Percentiles rank a stretch among this genome's conserved stretches.
These are phyloP conservation scores for Sporobolomyces phaffii DNA, from an alignment of 768 basidiomycete species.

Conservation along the genomic window DNA sequence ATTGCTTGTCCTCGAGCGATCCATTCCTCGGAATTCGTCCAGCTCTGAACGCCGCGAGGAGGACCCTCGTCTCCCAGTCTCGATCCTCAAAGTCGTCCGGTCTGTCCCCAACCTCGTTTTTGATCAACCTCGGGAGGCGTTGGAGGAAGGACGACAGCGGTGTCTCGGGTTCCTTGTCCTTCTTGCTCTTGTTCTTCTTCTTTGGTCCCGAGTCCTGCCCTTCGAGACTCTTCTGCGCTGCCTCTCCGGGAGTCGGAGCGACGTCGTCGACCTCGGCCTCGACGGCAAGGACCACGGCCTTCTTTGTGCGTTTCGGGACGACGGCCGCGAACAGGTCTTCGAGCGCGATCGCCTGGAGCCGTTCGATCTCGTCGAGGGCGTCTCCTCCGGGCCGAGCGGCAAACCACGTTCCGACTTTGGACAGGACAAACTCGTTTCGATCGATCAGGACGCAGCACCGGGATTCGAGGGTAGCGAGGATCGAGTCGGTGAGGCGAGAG, in stretches of 20 bases:
- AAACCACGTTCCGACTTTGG: slow-evolving; percentile 11
- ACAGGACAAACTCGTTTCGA: slow-evolving; percentile 3
- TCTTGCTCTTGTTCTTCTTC: not conserved
- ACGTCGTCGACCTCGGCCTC: not conserved
- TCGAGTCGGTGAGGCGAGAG: slow-evolving; percentile 60
- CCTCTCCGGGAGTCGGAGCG: not conserved
- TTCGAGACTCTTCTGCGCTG: not conserved
- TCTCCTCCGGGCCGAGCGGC: not conserved
- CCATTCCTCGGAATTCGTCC: slow-evolving; percentile 13
- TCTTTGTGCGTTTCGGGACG: slow-evolving; percentile 1
- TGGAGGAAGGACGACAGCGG: slow-evolving; percentile 17
- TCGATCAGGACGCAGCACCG: slow-evolving; percentile 26
- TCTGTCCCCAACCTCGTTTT: slow-evolving; percentile 25
- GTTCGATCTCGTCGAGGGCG: slow-evolving; percentile 26
- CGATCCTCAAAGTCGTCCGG: not conserved
- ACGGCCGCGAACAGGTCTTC: slow-evolving; percentile 11
- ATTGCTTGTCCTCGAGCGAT: slow-evolving; percentile 13
- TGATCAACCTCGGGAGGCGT: slow-evolving; percentile 24
- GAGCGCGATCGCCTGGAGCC: slow-evolving; percentile 14
- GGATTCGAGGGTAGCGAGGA: slow-evolving; percentile 37
- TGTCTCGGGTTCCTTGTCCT: not conserved
- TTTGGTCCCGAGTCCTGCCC: not conserved
- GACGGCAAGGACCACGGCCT: not conserved
- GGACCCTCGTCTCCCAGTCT: slow-evolving; percentile 7
- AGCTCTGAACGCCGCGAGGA: slow-evolving; percentile 24